Base-by-base conservation (phyloP, 1,284 basidiomycete species). In the Ustilago xerochloae region DNA sequence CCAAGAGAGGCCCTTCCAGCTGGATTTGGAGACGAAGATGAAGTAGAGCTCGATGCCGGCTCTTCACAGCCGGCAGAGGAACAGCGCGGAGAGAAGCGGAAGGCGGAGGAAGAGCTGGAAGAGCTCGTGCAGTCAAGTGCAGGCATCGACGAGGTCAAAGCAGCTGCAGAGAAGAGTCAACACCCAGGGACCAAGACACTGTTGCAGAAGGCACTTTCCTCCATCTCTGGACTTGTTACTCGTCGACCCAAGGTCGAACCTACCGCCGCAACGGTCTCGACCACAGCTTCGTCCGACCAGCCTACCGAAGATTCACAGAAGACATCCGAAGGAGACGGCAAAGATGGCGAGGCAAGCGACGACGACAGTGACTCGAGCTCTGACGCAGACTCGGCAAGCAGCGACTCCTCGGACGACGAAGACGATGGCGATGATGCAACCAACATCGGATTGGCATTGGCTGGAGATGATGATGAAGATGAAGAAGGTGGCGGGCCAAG, bases 381-480 rank as follows among this genome's bases (percentile, higher is more conserved):
- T n/a, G 65, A 65, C 28, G 55, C 41, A 1, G 63, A 51, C 9
- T 68, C 69, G 12, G 65, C 65, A 1, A 58, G 48, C 43, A 47
- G 45, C 29, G 64, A 63, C 33, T 65, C 65, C 2, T 76, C 74
- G 3, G 61, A 63, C 24, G 68, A 64, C 13, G 61, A 64, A 12
- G 55, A 67, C 33, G 65, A 52, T 13, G 54, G 36, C 13, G 56
- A 55, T 20, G 60, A 64, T 18, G 38, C 20, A 29, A 15, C 20
- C 20, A 38, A 22, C 2, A 36, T 41, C 18, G 53, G 36, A 12
- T 13, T 55, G 24, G 54, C 43, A 2, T 15, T 63, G 8, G 66
- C 26, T 15, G 48, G 10, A 26, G 60, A 56, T n/a, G 73, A 70
- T 13, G 60, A 67, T n/a, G 76, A 80, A 6, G 76, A 76, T 7